Evolutionary conservation across 1,284 basidiomycete genomes (phyloP).

Genomic region (Pascua guehoae): DNA sequence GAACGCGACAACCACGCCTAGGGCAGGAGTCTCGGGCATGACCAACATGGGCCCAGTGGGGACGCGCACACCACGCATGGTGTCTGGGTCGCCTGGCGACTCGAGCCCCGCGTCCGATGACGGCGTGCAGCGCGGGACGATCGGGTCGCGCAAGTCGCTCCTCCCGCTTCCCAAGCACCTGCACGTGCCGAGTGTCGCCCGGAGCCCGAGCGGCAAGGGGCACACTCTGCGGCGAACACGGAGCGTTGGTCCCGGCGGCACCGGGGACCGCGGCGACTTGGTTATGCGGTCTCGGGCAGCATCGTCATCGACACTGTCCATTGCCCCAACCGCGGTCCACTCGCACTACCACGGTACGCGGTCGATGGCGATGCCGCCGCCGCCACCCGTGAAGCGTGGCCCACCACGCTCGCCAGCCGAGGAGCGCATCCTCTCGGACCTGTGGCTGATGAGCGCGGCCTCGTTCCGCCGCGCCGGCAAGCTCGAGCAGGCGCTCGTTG

Average conservation of each 20-base stretch:
- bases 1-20: too few species aligned
- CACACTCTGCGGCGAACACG: too few species aligned
- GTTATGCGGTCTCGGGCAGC: slow-evolving; percentile 17
- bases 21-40: too few species aligned
- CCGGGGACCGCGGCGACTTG: background rate
- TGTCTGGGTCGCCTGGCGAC: slow-evolving; percentile 9
- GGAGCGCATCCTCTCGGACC: slow-evolving; percentile 69
- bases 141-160: slow-evolving; percentile 12
- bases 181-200: slow-evolving; percentile 30
- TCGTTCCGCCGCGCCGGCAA: slow-evolving; percentile 86
- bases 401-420: slow-evolving; percentile 58
- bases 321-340: slow-evolving; percentile 74
- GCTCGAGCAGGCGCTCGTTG: slow-evolving; percentile 80
- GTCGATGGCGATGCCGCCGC: slow-evolving; percentile 11
- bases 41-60: too few species aligned
- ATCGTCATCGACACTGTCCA: slow-evolving; percentile 29
- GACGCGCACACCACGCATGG: background rate
- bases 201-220: background rate
- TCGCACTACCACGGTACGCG: slow-evolving; percentile 56
- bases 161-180: slow-evolving; percentile 37
- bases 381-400: slow-evolving; percentile 23
- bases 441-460: slow-evolving; percentile 93
- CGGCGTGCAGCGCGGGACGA: slow-evolving; percentile 2
- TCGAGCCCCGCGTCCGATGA: slow-evolving; percentile 7
- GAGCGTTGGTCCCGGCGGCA: too few species aligned